These are phyloP conservation scores for Collybiopsis luxurians DNA, from an alignment of 768 basidiomycete species.

Conservation along the genomic window DNA sequence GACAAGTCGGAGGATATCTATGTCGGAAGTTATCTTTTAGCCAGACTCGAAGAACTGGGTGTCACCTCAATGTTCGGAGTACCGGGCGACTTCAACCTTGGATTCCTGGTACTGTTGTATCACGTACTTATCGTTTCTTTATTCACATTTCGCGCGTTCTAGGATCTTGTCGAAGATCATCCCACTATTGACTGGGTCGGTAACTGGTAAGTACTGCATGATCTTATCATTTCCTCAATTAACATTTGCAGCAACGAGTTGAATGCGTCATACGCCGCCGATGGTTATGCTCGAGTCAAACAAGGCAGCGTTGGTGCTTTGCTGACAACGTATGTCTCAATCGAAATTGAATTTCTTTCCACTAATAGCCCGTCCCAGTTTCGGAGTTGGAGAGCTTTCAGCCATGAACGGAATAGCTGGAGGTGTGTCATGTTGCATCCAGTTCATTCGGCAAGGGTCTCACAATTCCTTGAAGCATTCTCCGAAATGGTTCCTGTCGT, in stretches of 20 bases:
- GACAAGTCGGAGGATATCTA: slow-evolving; percentile 42
- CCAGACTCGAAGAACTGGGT: slow-evolving; percentile 60
- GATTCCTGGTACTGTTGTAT: slow-evolving; percentile 42
- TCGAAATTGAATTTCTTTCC: background rate
- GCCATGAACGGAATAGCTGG: slow-evolving; percentile 85
- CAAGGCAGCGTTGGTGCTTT: slow-evolving; percentile 68
- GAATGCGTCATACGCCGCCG: slow-evolving; percentile 88
- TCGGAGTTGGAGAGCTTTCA: slow-evolving; percentile 92
- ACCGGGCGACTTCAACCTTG: slow-evolving; percentile 87
- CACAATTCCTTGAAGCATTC: slow-evolving; percentile 42
- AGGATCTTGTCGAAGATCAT: slow-evolving; percentile 85
- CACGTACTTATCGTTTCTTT: background rate
- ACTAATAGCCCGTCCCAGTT: slow-evolving; percentile 36
- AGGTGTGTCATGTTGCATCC: slow-evolving; percentile 33
- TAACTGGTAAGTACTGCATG: slow-evolving; percentile 53
- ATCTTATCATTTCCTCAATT: background rate
- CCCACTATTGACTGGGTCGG: slow-evolving; percentile 82
- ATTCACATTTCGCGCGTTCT: background rate
- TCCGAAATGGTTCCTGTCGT: slow-evolving; percentile 90
- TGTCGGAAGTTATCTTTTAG: slow-evolving; percentile 59
- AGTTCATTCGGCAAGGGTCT: background rate
- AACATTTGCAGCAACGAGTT: slow-evolving; percentile 67
- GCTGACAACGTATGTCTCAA: slow-evolving; percentile 58
- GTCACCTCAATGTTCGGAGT: slow-evolving; percentile 77
- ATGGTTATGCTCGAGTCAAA: slow-evolving; percentile 91